Evolutionary conservation across 768 basidiomycete species (phyloP).

Genomic region (Neoboletus subvelutipes): DNA sequence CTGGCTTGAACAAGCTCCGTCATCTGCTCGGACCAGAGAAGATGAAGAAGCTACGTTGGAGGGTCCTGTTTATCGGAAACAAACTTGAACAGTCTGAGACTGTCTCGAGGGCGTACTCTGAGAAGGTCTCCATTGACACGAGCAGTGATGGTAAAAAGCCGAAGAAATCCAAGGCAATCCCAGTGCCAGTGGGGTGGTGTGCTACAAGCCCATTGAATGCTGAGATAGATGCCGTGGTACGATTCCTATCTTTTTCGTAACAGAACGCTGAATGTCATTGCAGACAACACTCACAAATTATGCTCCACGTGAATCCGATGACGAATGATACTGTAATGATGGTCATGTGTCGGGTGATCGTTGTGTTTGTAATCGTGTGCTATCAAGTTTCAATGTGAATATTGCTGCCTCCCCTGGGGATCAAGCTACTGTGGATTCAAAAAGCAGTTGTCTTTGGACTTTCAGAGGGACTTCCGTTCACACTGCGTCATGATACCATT

Average conservation of each 20-base stretch:
- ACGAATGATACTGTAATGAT: background rate
- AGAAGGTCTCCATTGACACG: background rate
- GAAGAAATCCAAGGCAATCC: background rate
- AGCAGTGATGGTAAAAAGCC: background rate
- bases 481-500: background rate
- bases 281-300: conserved; percentile 1
- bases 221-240: background rate
- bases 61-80: conserved; percentile 1
- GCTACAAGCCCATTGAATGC: background rate
- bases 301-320: background rate
- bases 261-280: background rate
- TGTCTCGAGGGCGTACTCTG: background rate
- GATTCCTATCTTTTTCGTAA: background rate
- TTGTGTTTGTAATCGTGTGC: too few relatives aligned
- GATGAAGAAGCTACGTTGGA: background rate
- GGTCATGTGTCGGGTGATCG: too few relatives aligned
- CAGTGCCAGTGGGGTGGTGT: background rate
- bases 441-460: too few relatives aligned
- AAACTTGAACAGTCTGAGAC: background rate
- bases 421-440: background rate
- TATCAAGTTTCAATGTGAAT: too few relatives aligned
- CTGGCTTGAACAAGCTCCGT: conserved; percentile 1
- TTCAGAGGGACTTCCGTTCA: too few relatives aligned
- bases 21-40: background rate
- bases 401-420: too few relatives aligned